Percentiles rank a stretch among this genome's conserved stretches.
Evolutionary conservation across 2,329 filamentous ascomycete genomes (phyloP).

Genomic region (Sarocladiaceae sp.): DNA sequence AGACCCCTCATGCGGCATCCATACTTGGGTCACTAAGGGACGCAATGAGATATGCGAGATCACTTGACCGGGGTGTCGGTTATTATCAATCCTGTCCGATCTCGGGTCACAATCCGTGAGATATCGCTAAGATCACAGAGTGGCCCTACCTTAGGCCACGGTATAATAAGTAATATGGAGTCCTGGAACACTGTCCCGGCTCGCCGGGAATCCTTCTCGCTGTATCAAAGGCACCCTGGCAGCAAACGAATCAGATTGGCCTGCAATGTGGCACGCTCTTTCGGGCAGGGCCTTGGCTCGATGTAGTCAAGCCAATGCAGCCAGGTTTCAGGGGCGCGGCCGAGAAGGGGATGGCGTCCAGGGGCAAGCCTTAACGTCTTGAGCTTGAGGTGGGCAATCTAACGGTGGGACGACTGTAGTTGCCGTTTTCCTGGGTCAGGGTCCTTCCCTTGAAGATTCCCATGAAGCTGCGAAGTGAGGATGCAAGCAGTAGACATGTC

Average conservation of each 20-base stretch:
- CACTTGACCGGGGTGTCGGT: too few species aligned
- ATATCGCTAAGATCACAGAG: too few species aligned
- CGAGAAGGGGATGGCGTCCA: slow-evolving; percentile 7
- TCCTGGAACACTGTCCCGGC: too few species aligned
- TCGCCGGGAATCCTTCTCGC: neutral
- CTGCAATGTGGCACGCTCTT: neutral
- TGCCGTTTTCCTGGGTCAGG: neutral
- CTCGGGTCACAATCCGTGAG: too few species aligned
- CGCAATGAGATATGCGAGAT: too few species aligned
- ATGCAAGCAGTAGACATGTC: too few species aligned
- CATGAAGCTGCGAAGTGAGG: too few species aligned
- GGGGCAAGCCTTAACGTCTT: neutral
- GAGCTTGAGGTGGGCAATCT: neutral
- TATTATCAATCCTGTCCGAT: too few species aligned
- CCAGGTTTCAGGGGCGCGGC: slow-evolving; percentile 4
- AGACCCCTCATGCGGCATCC: too few species aligned
- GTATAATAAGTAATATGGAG: too few species aligned
- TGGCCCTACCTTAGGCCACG: too few species aligned
- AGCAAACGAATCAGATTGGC: neutral
- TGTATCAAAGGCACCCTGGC: neutral
- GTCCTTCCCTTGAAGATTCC: neutral
- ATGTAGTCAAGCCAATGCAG: slow-evolving; percentile 1
- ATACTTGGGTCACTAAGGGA: too few species aligned
- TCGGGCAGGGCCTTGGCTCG: neutral
- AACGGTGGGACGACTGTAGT: neutral